Percentiles rank a stretch among this genome's conserved stretches.
Conservation (phyloP, 208 protist genomes). For the Trypanosoma theileri region DNA sequence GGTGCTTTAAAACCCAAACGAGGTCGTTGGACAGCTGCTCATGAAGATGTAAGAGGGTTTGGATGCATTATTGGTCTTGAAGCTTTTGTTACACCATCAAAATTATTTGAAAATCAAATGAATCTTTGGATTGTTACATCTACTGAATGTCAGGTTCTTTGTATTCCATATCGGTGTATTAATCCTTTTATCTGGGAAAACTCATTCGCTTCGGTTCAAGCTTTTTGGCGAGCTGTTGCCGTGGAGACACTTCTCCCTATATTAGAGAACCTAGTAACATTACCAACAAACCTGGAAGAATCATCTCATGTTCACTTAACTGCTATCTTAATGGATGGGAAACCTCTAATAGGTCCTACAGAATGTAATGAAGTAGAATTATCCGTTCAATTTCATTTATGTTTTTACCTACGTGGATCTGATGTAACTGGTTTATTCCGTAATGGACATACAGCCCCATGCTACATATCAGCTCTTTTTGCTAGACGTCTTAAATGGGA, state of each 20-base stretch:
- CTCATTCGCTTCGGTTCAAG: slow-evolving; percentile 68
- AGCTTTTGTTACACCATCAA: slow-evolving; percentile 49
- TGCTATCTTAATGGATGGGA: slow-evolving; percentile 55
- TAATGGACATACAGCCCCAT: slow-evolving; percentile 57
- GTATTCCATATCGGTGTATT: slow-evolving; percentile 77
- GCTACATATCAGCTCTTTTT: slow-evolving; percentile 74
- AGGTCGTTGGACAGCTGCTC: slow-evolving; percentile 61
- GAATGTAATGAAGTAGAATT: slow-evolving; percentile 61
- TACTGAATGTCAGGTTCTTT: slow-evolving; percentile 58
- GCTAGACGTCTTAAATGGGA: slow-evolving; percentile 55
- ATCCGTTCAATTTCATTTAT: slow-evolving; percentile 59
- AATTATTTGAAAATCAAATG: slow-evolving; percentile 45
- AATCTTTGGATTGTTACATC: slow-evolving; percentile 63
- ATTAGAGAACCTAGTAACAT: slow-evolving; percentile 59
- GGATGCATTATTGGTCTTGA: slow-evolving; percentile 72
- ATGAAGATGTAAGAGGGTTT: slow-evolving; percentile 52
- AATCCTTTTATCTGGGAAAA: slow-evolving; percentile 75
- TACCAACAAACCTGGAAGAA: slow-evolving; percentile 40
- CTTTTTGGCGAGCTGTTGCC: slow-evolving; percentile 76
- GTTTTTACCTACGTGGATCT: slow-evolving; percentile 75
- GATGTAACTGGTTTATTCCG: slow-evolving; percentile 60
- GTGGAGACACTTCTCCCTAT: slow-evolving; percentile 60
- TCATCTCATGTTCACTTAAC: slow-evolving; percentile 56
- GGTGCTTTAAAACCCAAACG: slow-evolving; percentile 64
- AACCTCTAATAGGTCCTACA: slow-evolving; percentile 69